Conservation (phyloP, 768 basidiomycete species). For the Amanita polypyramis region DNA sequence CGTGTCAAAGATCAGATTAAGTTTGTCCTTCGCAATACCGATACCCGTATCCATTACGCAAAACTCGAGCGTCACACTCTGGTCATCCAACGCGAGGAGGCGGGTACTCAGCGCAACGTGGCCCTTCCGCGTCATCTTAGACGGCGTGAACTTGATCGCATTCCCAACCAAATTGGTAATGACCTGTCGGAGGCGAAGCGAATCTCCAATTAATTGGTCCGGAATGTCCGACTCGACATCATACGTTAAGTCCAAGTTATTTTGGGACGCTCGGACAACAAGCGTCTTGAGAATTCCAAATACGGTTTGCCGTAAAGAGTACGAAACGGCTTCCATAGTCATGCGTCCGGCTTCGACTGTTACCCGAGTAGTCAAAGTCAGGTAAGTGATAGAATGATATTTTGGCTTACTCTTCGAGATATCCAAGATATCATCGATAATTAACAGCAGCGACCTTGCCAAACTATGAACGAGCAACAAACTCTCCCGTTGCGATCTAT, state of each 20-base stretch:
- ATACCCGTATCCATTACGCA: slow-evolving; percentile 98
- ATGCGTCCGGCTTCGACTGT: slow-evolving; percentile 97
- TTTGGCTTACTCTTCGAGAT: slow-evolving; percentile 88
- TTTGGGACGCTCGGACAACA: slow-evolving; percentile 94
- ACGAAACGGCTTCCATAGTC: slow-evolving; percentile 99
- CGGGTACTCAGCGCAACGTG: slow-evolving; percentile 86
- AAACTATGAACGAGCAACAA: slow-evolving; percentile 91
- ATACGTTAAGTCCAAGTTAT: slow-evolving; percentile 92
- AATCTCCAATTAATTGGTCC: slow-evolving; percentile 95
- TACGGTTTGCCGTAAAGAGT: slow-evolving; percentile 92
- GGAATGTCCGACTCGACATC: slow-evolving; percentile 94
- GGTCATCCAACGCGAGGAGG: slow-evolving; percentile 66
- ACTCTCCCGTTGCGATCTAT: slow-evolving; percentile 90
- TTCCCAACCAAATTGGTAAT: slow-evolving; percentile 95
- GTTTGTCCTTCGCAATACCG: slow-evolving; percentile 96
- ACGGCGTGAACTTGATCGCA: slow-evolving; percentile 94
- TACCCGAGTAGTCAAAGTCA: slow-evolving; percentile 8
- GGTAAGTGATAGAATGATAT: background rate
- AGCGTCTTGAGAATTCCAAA: slow-evolving; percentile 97
- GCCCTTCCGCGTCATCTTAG: slow-evolving; percentile 68
- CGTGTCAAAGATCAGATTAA: slow-evolving; percentile 97
- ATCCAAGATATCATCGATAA: slow-evolving; percentile 99
- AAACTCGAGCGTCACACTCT: slow-evolving; percentile 87
- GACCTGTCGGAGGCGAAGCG: slow-evolving; percentile 86
- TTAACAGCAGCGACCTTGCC: slow-evolving; percentile 84